Evolutionary conservation across 2,329 filamentous ascomycete species (phyloP), one percentile per base, ranked within the genome.

Genomic region (Pseudogymnoascus sp.): DNA sequence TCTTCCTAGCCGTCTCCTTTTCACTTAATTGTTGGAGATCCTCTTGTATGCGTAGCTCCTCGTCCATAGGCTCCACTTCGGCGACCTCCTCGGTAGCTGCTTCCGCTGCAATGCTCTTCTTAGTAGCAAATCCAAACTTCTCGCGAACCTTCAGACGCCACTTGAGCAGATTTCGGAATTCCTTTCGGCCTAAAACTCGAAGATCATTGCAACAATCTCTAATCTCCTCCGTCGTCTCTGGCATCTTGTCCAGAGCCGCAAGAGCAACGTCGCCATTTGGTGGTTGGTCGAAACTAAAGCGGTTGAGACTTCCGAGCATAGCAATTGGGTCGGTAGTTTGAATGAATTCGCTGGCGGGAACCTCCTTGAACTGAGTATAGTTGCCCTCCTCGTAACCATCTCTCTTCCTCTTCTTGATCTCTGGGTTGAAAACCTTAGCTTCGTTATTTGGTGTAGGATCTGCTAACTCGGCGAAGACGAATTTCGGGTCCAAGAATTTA

Each of bases 321-420:
- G 90, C 88, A 64, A 99, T 97, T 0, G 94, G 94, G 70, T 99
- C 94, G 0, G 83, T 85, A 0, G 91, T 96, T 71, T 97, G 89
- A 64, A 99, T 92, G 71, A 97, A 99, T 61, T 97, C 91, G 72
- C 87, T 94, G 0, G 92, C 93, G 0, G 90, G 78, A 2, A 89
- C 83, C 70, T 96, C 90, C 72, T 97, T 96, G 78, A 89, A 96
- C 69, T 96, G 90, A 4, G 86, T 93, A 74, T 88, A 96, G 66
- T 99, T 91, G 36, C 91, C 93, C 74, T 99, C 94, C 67, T 97
- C 93, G 67, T 99, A 99, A 80, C 94, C 94, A 47, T 96, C 93
- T 79, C 94, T 82, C 83, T 97, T 97, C 62, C 94, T 81, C 84
- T 97, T 99, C 82, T 97, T 99, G 71, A 90, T 81, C 72, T 99